Base-by-base conservation (phyloP, 1,284 basidiomycete genomes). In the Chalciporus piperatoides region DNA sequence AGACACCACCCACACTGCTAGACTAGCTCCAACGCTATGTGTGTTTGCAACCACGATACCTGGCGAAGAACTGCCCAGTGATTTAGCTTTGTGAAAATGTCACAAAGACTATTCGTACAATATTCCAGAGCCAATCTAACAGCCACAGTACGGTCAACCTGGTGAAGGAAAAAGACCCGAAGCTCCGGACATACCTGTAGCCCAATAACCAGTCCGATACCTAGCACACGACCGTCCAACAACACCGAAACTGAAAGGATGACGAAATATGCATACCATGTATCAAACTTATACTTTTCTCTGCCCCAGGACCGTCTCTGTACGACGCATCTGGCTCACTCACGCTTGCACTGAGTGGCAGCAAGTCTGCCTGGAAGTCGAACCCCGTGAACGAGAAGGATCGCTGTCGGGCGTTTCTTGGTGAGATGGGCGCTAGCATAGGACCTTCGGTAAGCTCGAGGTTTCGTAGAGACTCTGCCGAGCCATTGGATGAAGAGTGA, bases 41-140 rank as follows among this genome's bases (percentile, higher is more conserved):
- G 89, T 88, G 60, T 93, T 90, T 12, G 88, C 86, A 25, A 94
- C 81, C 1, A 97, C 84, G n/a, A 95, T 84, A 19, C 92, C 92
- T 0, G 93, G 93, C 1, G 90, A 92, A 1, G 90, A 92, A 71
- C 88, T 91, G 48, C 6, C 32, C 2, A 30, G 33, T 40, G 30
- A 17, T 25, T 53, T 30, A 58, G 43, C 23, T 23, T 41, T 8
- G 10, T 9, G 44, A 30, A 32, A 36, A 17, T 28, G 30, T 4
- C 19, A 44, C 35, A 19, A 47, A 28, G 27, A 46, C 24, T 53
- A 35, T 11, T 2, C 81, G 58, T 63, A 90, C 89, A 97, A 97
- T 56, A 97, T 96, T 17, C 93, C 93, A 11, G 89, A 92, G 25
- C 92, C 92, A 65, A 95, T 91, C 81, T 86, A 55, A 43, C 25